Evolutionary conservation across 164 flowering plant species (phyloP).

Genomic region (grape (Vitis vinifera)): DNA sequence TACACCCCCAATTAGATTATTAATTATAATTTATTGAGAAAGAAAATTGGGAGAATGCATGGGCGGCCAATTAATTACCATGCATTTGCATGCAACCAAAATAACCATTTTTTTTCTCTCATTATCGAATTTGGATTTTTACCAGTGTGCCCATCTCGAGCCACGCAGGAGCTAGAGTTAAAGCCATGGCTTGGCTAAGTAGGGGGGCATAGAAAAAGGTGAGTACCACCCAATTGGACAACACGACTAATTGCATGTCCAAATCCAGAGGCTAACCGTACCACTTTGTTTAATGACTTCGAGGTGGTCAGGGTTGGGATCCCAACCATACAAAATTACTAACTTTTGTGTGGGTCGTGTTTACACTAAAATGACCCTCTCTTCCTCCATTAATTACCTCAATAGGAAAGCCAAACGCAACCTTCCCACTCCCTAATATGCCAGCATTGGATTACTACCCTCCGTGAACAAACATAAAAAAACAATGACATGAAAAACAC

Average conservation of each 20-base stretch:
- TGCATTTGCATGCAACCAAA: no score
- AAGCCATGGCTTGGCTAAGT: slow-evolving; percentile 29
- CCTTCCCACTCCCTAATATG: not conserved
- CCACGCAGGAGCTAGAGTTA: slow-evolving; percentile 25
- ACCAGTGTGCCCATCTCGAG: slow-evolving; percentile 30
- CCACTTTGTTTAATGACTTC: slow-evolving; percentile 25
- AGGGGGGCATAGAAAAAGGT: slow-evolving; percentile 19
- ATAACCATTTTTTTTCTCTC: not conserved
- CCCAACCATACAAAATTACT: slow-evolving; percentile 18
- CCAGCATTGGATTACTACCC: no score
- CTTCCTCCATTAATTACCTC: slow-evolving; percentile 17
- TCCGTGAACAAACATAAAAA: no score
- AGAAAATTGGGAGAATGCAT: no score
- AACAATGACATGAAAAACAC: no score
- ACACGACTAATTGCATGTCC: slow-evolving; percentile 30
- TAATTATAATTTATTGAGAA: no score
- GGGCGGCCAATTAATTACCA: no score
- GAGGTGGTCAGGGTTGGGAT: slow-evolving; percentile 45
- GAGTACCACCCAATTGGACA: slow-evolving; percentile 42
- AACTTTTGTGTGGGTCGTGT: not conserved
- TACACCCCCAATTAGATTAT: no score
- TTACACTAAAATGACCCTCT: slow-evolving; percentile 9
- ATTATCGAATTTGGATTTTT: not conserved
- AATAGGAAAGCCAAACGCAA: slow-evolving; percentile 18
- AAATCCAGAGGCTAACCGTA: slow-evolving; percentile 28